Evolutionary conservation across 768 basidiomycete genomes (phyloP).

Genomic region (Rhodotorula sphaerocarpa): DNA sequence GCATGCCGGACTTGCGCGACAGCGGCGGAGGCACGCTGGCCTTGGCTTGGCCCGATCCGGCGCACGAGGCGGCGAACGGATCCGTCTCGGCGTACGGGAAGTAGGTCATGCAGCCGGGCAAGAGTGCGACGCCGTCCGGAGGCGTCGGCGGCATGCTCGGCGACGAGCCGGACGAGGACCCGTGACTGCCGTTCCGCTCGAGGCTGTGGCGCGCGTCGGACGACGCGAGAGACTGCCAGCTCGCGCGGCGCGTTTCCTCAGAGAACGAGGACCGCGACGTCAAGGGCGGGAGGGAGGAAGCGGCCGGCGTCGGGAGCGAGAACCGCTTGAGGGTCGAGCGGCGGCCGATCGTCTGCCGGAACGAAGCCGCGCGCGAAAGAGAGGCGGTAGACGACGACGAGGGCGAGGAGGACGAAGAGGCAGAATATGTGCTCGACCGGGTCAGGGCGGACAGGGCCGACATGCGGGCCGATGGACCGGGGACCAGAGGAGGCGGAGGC

Average conservation of each 20-base stretch:
- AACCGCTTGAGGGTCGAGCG: neutral
- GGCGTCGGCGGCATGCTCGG: neutral
- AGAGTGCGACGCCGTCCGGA: neutral
- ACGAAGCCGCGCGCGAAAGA: neutral
- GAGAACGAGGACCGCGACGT: neutral
- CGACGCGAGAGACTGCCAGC: neutral
- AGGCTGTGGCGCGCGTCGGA: neutral
- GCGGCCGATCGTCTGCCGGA: neutral
- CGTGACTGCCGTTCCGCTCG: neutral
- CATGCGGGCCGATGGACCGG: neutral
- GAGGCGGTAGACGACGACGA: too few relatives aligned
- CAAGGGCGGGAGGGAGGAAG: neutral
- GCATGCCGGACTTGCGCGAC: too few relatives aligned
- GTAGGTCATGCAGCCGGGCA: neutral
- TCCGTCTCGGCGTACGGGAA: too few relatives aligned
- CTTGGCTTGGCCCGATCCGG: too few relatives aligned
- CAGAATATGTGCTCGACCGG: neutral
- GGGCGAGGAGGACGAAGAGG: neutral
- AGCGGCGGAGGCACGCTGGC: too few relatives aligned
- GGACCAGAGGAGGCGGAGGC: slow-evolving; percentile 3
- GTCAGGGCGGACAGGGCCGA: neutral
- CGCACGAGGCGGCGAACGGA: neutral
- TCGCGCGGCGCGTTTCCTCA: neutral
- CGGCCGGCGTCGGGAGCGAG: neutral
- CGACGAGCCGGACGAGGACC: neutral